Evolutionary conservation across 2,329 filamentous ascomycete genomes (phyloP), one percentile per base, ranked within the genome.

Genomic region (Colletotrichum chlorophyti): DNA sequence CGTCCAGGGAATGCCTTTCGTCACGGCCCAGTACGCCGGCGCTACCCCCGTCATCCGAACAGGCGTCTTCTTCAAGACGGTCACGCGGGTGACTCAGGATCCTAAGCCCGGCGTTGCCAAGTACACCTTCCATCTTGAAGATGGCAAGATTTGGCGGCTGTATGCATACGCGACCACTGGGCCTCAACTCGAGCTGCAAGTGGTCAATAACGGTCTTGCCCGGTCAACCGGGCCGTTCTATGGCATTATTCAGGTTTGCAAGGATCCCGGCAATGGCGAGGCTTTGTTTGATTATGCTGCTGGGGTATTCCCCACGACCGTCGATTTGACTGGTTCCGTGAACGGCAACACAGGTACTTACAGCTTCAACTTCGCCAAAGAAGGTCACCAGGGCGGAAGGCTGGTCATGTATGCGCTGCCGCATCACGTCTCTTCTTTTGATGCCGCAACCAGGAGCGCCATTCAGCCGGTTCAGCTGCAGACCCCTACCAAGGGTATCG

Each of bases 371-470:
- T 98, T 91, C 76, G 74, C 78, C n/a, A 94, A 91, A 67, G 82
- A 78, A 1, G 94, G 93, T 6, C 78, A 86, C 31, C 69, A 79
- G 14, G 72, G 76, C 6, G 77, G 83, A 14, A 83, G 79, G 59
- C 78, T 97, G 19, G 79, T 95, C 63, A 95, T 96, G 88, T 97
- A 90, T 70, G 91, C 91, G 14, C 77, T 99, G 43, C 92, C 93
- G 19, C 95, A 98, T 71, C 95, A 98, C 65, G 70, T 91, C 3
- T 78, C 86, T 27, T 92, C 91, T 0, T 93, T 98, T 60, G 85
- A 91, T 63, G 65, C 72, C 1, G 73, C 73, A 1, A 86, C 83
- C 2, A 67, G 64, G 31, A 85, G 85, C 8, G 76, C 75, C 10
- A 75, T 78, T 21, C 77, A 79, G 7, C 83, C 76, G 5, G 70